Evolutionary conservation across 148 eudicot species (phyloP).

Genomic region (Rhododendron vialii): DNA sequence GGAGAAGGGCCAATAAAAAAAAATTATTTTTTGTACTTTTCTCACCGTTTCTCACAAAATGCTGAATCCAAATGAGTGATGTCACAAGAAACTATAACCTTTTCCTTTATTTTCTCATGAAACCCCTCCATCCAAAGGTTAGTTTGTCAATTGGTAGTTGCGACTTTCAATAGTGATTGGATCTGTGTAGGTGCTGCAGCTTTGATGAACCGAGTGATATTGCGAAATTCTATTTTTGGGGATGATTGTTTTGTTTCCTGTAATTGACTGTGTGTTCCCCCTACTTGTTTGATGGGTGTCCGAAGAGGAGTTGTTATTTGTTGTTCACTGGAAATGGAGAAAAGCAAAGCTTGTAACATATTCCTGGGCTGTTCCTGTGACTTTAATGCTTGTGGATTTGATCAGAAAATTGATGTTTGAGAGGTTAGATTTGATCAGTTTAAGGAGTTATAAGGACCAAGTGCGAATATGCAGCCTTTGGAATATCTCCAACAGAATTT

Average conservation of each 20-base stretch:
- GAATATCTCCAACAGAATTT: no score
- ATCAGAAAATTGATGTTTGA: neutral
- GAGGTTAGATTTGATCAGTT: neutral
- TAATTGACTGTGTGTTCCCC: neutral
- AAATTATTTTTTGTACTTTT: neutral
- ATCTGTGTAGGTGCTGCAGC: conserved; percentile 8
- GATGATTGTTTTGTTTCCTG: neutral
- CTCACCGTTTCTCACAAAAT: neutral
- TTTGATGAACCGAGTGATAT: neutral
- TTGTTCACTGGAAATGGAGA: neutral
- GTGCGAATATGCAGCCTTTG: no score
- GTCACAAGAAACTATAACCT: neutral
- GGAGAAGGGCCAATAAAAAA: neutral
- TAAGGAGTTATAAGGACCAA: neutral
- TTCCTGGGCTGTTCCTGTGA: neutral
- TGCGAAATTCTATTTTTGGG: neutral
- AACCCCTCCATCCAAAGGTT: neutral
- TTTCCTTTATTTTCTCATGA: neutral
- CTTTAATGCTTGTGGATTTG: neutral
- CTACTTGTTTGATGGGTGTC: conserved; percentile 2
- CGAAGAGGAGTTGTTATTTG: neutral
- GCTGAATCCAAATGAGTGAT: neutral
- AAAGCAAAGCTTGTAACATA: neutral
- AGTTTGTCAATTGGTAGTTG: neutral
- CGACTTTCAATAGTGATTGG: neutral